phyloP scores from a whole-genome alignment of 1,284 basidiomycete genomes.

The Cutaneotrichosporon cavernicola region DNA sequence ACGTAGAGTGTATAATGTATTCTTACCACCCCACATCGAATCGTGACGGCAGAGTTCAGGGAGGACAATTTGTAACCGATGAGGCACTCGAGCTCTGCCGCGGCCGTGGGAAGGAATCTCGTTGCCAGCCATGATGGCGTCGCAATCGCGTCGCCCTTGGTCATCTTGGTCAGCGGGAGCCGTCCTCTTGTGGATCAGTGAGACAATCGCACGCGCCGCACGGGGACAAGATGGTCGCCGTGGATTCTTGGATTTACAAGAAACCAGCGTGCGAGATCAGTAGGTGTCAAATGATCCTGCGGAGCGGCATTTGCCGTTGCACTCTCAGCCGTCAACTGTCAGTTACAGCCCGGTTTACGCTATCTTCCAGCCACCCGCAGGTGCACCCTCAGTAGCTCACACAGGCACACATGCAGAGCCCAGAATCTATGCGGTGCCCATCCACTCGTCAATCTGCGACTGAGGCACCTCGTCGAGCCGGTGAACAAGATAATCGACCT shows the following conservation, averaged over 20 bases:
- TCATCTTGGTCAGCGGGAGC: background rate
- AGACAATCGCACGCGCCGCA: background rate
- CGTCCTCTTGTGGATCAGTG: background rate
- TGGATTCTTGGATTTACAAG: no score
- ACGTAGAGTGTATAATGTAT: background rate
- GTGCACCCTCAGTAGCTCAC: background rate
- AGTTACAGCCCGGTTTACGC: no score
- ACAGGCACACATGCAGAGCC: background rate
- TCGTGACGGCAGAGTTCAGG: background rate
- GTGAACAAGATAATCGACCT: conserved; percentile 89
- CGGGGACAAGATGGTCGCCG: background rate
- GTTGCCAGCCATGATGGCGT: no score
- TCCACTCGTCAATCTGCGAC: conserved; percentile 70
- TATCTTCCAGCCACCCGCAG: no score
- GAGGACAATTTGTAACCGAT: no score
- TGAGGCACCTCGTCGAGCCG: conserved; percentile 77
- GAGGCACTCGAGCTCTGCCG: no score
- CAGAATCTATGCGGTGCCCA: conserved; percentile 20
- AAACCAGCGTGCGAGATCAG: background rate
- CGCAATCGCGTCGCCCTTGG: no score
- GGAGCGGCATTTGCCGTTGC: no score
- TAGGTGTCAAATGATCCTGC: background rate
- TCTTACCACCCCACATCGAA: background rate
- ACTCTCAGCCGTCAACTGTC: background rate
- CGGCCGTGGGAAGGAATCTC: no score